Conservation (phyloP, 2,329 filamentous ascomycete genomes). For the Trichoderma lentiforme region DNA sequence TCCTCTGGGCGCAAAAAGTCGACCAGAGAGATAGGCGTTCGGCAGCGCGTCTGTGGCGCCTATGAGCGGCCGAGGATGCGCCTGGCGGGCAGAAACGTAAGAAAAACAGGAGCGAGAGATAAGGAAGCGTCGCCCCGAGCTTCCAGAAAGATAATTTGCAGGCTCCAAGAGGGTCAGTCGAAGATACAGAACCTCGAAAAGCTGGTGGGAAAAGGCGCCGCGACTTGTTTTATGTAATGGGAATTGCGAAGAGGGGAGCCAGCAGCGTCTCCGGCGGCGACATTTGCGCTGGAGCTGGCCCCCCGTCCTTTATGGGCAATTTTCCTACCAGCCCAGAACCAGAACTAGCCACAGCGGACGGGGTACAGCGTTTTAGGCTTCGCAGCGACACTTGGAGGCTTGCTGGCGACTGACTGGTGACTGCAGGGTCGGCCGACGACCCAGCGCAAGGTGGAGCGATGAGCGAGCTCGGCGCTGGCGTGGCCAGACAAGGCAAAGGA, state of each 20-base stretch:
- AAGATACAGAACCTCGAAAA: conserved; percentile 29
- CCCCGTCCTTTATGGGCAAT: conserved; percentile 13
- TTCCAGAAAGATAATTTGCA: conserved; percentile 20
- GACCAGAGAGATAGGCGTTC: conserved; percentile 28
- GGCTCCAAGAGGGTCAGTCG: conserved; percentile 16
- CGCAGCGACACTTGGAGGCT: not conserved
- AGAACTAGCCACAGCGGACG: not conserved
- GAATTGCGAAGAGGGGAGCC: conserved; percentile 31
- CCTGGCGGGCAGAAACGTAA: conserved; percentile 19
- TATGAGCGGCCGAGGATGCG: conserved; percentile 24
- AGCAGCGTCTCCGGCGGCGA: conserved; percentile 7
- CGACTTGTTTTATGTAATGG: conserved; percentile 40
- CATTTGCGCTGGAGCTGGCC: conserved; percentile 11
- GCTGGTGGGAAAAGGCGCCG: conserved; percentile 28
- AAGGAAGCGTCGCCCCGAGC: conserved; percentile 22
- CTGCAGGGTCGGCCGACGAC: conserved; percentile 15
- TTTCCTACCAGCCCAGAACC: not conserved
- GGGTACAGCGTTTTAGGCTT: conserved; percentile 15
- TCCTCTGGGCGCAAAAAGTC: conserved; percentile 21
- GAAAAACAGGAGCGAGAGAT: conserved; percentile 25
- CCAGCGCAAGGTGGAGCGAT: conserved; percentile 12
- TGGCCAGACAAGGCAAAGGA: conserved; percentile 9
- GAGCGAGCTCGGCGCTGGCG: conserved; percentile 17
- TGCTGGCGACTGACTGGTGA: not conserved
- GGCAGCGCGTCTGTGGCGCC: conserved; percentile 29